phyloP scores from a whole-genome alignment of 2,329 filamentous ascomycete genomes.

The Didymella segeticola region DNA sequence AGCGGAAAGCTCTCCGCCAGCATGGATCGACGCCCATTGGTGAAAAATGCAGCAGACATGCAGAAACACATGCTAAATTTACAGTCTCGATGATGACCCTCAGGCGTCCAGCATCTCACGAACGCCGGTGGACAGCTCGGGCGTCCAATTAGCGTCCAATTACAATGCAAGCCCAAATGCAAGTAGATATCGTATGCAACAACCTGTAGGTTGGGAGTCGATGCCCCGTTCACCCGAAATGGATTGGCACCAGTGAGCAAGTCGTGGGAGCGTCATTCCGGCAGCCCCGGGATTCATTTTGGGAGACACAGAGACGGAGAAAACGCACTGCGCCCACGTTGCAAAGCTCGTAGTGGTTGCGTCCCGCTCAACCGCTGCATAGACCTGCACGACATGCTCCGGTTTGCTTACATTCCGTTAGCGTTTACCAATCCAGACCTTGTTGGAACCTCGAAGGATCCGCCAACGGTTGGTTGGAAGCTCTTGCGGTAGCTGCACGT shows the following conservation, averaged over 20 bases:
- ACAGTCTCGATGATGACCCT: neutral
- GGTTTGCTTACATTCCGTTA: neutral
- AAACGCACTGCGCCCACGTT: neutral
- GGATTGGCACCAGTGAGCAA: neutral
- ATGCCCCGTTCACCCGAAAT: neutral
- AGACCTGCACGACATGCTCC: constrained; percentile 3
- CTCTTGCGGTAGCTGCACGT: neutral
- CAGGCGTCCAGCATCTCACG: neutral
- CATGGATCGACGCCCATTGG: neutral
- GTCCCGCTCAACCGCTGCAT: constrained; percentile 1
- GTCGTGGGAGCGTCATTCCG: neutral
- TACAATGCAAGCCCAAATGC: neutral
- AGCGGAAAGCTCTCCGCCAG: neutral
- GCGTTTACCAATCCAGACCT: neutral
- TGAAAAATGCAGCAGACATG: neutral
- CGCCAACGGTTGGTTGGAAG: neutral
- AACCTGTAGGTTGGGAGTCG: neutral
- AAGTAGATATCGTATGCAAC: neutral
- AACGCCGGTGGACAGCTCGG: neutral
- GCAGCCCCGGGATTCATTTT: neutral
- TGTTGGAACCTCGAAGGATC: neutral
- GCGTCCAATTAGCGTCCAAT: neutral
- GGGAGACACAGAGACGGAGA: neutral
- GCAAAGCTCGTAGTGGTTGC: constrained; percentile 1
- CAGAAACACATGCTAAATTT: neutral